These are phyloP conservation scores for Xylaria flabelliformis DNA, from an alignment of 495 filamentous ascomycete species.

Conservation along the genomic window DNA sequence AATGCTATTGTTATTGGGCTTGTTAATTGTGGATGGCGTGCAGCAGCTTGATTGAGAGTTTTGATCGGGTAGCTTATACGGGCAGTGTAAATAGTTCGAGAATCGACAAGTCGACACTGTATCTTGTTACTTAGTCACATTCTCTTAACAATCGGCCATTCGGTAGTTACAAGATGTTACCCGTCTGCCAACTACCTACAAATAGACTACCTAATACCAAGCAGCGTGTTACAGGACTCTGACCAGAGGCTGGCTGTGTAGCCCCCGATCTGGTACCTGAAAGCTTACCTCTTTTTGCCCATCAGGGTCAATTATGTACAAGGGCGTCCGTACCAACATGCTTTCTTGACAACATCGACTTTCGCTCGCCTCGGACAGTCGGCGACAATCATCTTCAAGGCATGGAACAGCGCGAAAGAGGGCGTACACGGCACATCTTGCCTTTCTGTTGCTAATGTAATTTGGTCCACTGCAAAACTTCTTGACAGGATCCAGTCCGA, in stretches of 20 bases:
- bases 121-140: neutral
- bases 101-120: neutral
- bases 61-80: neutral
- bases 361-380: neutral
- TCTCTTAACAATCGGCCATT: neutral
- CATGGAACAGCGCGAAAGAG: neutral
- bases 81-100: neutral
- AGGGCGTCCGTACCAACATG: neutral
- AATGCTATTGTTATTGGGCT: conserved; percentile 13
- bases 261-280: conserved; percentile 24
- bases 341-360: neutral
- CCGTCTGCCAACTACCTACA: neutral
- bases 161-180: conserved; percentile 21
- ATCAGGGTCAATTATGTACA: neutral
- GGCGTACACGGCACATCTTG: neutral
- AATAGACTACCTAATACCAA: neutral
- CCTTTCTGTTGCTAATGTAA: neutral
- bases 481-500: neutral
- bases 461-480: neutral
- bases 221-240: conserved; percentile 5
- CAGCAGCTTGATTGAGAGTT: conserved; percentile 10
- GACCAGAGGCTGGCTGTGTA: conserved; percentile 6
- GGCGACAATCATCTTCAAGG: neutral
- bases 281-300: conserved; percentile 7
- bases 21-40: conserved; percentile 10